A percentile compares a stretch with the other conserved stretches of the same genome.
Conservation (phyloP, 2,329 filamentous ascomycete species). For the Diaporthe aspalathi region DNA sequence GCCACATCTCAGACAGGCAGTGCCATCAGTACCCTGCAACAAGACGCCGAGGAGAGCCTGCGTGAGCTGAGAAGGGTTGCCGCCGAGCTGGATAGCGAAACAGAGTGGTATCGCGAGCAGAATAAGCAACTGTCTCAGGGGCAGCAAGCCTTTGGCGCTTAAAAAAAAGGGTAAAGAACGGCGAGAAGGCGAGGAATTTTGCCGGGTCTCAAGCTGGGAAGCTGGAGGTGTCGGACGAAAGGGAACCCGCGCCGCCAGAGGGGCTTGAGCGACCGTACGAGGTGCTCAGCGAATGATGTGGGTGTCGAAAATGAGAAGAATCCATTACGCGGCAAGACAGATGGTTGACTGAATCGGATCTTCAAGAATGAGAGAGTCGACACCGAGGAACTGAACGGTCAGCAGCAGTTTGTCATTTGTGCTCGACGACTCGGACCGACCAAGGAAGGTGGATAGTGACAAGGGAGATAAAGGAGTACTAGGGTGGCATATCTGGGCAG, state of each 20-base stretch:
- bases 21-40: constrained; percentile 49
- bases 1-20: constrained; percentile 49
- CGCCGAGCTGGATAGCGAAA: constrained; percentile 59
- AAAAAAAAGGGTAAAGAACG: constrained; percentile 49
- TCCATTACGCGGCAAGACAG: not conserved
- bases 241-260: not conserved
- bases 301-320: not conserved
- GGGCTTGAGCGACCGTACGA: too few relatives aligned
- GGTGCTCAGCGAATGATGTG: too few relatives aligned
- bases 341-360: too few relatives aligned
- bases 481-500: not conserved
- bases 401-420: too few relatives aligned
- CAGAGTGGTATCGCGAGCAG: constrained; percentile 60
- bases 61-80: constrained; percentile 56
- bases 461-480: not conserved
- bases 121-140: constrained; percentile 51
- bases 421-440: constrained; percentile 4
- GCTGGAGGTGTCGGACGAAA: not conserved
- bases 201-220: not conserved
- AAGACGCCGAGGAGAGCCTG: constrained; percentile 52
- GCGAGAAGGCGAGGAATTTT: constrained; percentile 34
- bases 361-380: too few relatives aligned
- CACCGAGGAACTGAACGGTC: too few relatives aligned
- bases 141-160: constrained; percentile 46
- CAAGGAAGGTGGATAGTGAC: not conserved